Evolutionary conservation across 257 asterid species (phyloP).

Genomic region (Gentiana straminea): DNA sequence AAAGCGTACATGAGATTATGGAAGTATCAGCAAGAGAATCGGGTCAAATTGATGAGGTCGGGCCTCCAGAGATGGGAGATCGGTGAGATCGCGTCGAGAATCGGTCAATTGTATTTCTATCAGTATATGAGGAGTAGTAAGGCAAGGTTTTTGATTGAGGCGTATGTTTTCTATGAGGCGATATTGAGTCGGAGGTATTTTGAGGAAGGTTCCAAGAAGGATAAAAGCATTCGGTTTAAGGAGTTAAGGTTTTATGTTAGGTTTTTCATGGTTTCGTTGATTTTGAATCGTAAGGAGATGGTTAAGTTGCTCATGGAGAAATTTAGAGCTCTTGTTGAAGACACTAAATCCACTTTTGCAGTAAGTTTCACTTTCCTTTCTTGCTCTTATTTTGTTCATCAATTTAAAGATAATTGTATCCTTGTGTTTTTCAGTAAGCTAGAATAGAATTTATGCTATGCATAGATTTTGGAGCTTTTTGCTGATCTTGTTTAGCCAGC

Average conservation of each 20-base stretch:
- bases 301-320: slow-evolving; percentile 58
- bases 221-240: slow-evolving; percentile 83
- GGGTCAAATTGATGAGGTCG: slow-evolving; percentile 51
- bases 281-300: slow-evolving; percentile 67
- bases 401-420: slow-evolving; percentile 4
- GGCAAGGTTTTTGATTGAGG: slow-evolving; percentile 77
- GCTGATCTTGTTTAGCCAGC: too few relatives aligned
- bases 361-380: slow-evolving; percentile 23
- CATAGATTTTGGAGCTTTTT: too few relatives aligned
- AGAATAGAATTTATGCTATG: neutral
- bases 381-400: slow-evolving; percentile 3
- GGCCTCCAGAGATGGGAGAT: slow-evolving; percentile 96
- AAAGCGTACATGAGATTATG: slow-evolving; percentile 78
- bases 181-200: slow-evolving; percentile 69
- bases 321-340: slow-evolving; percentile 76
- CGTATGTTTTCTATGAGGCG: slow-evolving; percentile 90
- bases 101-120: slow-evolving; percentile 80
- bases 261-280: slow-evolving; percentile 79
- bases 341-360: slow-evolving; percentile 69
- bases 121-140: slow-evolving; percentile 96
- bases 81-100: slow-evolving; percentile 98
- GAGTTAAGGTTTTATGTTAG: slow-evolving; percentile 90
- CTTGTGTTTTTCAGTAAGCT: neutral
- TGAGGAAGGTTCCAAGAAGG: slow-evolving; percentile 65
- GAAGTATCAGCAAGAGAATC: slow-evolving; percentile 89